Percentiles rank a stretch among this genome's conserved stretches.
Evolutionary conservation across 352 stramenopile genomes (phyloP).

Genomic region (Phytophthora kernoviae): DNA sequence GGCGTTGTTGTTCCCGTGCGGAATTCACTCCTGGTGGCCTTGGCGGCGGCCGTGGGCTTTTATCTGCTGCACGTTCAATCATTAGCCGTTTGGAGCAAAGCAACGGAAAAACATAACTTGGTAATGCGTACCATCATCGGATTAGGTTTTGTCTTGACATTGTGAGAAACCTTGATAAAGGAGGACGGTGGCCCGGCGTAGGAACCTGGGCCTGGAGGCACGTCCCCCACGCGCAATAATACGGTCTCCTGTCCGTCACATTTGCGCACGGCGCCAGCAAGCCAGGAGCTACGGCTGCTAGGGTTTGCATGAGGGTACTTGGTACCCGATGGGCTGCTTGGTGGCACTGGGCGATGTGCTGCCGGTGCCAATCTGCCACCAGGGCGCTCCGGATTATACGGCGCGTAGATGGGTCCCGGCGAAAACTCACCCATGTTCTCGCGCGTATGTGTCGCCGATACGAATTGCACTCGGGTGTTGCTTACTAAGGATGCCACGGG

Average conservation of each 20-base stretch:
- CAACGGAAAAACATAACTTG: constrained; percentile 3
- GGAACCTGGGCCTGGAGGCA: constrained; percentile 67
- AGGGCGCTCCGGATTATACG: constrained; percentile 70
- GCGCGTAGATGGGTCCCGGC: constrained; percentile 79
- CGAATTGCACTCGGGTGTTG: constrained; percentile 74
- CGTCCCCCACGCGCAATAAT: constrained; percentile 71
- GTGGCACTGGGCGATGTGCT: constrained; percentile 42
- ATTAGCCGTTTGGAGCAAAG: neutral
- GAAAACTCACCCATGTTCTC: constrained; percentile 91
- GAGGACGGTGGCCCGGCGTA: constrained; percentile 76
- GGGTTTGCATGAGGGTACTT: constrained; percentile 78
- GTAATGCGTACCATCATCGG: constrained; percentile 23
- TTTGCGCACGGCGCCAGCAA: constrained; percentile 80
- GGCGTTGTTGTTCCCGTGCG: constrained; percentile 8
- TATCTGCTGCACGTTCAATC: constrained; percentile 8
- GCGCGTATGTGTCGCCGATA: constrained; percentile 73
- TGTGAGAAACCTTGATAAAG: constrained; percentile 78
- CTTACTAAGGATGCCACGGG: constrained; percentile 37
- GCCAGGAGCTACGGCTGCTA: constrained; percentile 81
- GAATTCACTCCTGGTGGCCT: constrained; percentile 20
- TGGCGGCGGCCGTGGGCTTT: constrained; percentile 25
- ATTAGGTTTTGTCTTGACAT: constrained; percentile 50
- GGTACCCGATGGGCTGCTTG: constrained; percentile 45
- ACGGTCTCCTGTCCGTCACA: constrained; percentile 73
- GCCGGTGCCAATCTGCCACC: constrained; percentile 71